Conservation (phyloP, 2,329 filamentous ascomycete species). For the Macrophomina pseudophaseolina region DNA sequence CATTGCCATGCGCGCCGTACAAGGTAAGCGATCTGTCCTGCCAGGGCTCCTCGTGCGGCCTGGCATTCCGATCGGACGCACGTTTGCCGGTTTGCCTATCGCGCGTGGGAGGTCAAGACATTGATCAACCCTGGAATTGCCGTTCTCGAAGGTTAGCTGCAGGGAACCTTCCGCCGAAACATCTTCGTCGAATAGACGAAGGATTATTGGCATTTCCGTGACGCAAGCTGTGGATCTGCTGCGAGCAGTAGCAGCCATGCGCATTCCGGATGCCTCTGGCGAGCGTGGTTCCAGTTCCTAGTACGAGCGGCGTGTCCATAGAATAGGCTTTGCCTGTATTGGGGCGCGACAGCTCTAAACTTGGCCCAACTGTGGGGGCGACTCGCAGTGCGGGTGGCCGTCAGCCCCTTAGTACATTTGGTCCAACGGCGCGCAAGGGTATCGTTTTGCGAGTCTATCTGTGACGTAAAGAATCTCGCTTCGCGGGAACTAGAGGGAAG, state of each 20-base stretch:
- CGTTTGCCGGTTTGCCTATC: background rate
- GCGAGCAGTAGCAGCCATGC: background rate
- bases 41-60: constrained; percentile 8
- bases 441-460: background rate
- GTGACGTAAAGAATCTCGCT: constrained; percentile 3
- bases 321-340: background rate
- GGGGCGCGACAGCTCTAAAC: background rate
- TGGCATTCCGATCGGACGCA: constrained; percentile 1
- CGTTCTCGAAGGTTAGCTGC: background rate
- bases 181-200: background rate
- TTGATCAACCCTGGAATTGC: background rate
- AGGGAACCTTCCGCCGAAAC: background rate
- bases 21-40: background rate
- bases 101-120: too few species aligned
- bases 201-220: background rate
- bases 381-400: background rate
- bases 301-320: background rate
- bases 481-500: background rate
- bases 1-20: background rate
- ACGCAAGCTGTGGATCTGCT: background rate
- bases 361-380: background rate
- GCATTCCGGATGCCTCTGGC: background rate
- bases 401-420: background rate
- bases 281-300: background rate
- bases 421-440: background rate